phyloP scores from a whole-genome alignment of 2,329 filamentous ascomycete genomes.

The Apiospora malaysiana region DNA sequence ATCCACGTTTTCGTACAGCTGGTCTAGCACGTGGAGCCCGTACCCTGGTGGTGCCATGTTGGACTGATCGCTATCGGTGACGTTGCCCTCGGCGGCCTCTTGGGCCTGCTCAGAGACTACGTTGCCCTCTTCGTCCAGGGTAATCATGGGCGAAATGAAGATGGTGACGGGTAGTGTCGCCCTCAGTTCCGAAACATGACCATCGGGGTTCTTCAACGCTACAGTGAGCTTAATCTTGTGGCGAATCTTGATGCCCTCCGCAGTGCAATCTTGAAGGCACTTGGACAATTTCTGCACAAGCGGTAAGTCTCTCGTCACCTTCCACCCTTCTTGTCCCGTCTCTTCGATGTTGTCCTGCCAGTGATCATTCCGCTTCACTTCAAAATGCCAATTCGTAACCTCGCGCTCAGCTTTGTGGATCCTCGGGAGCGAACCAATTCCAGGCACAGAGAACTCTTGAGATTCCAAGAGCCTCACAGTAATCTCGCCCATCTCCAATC shows the following conservation, averaged over 20 bases:
- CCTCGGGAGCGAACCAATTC: conserved; percentile 50
- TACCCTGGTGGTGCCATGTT: conserved; percentile 89
- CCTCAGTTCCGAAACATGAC: conserved; percentile 88
- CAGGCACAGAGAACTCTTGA: conserved; percentile 68
- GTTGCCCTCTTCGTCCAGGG: conserved; percentile 85
- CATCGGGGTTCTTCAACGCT: conserved; percentile 91
- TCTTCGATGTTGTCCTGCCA: conserved; percentile 74
- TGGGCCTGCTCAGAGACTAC: conserved; percentile 68
- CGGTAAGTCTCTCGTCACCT: conserved; percentile 65
- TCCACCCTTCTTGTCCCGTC: conserved; percentile 69
- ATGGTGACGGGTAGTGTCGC: conserved; percentile 90
- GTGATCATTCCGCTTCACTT: conserved; percentile 63
- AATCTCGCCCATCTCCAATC: conserved; percentile 82
- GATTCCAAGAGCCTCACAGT: conserved; percentile 81
- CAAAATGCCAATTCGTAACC: conserved; percentile 64
- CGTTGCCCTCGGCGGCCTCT: conserved; percentile 43
- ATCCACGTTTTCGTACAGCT: conserved; percentile 88
- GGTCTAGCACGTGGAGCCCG: conserved; percentile 86
- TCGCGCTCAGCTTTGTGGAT: conserved; percentile 69
- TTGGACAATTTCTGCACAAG: conserved; percentile 82
- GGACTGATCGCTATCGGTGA: conserved; percentile 59
- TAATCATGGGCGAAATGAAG: conserved; percentile 93
- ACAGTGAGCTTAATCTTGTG: conserved; percentile 94
- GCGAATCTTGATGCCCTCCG: conserved; percentile 86
- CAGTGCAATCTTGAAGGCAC: conserved; percentile 89